Base-by-base conservation (phyloP, 371 early-diverging fungal species). In the Mucor irregularis region DNA sequence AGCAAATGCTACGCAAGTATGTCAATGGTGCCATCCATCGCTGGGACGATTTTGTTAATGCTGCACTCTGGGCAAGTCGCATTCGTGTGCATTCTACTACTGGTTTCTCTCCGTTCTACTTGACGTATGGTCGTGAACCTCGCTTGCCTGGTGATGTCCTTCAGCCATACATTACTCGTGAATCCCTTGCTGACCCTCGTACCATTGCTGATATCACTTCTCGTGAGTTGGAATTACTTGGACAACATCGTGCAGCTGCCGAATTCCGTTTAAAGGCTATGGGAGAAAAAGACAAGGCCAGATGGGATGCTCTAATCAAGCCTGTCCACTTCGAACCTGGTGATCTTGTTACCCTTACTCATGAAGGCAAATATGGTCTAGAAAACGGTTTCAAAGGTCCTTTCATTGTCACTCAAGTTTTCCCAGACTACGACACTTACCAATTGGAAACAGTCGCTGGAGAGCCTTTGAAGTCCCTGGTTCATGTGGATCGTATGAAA, bases 111-210 rank as follows among this genome's bases (percentile, higher is more conserved):
- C 66, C 66, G 0, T 61, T 61, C 40, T 54, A 44, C 17, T 30
- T 65, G 6, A 37, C 49, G 2, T 65, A 65, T 44, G 60, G 66
- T 21, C 11, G 40, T 19, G 61, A 66, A 25, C 66, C 64, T 13
- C 5, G n/a, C 0, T 3, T 64, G 11, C 64, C 64, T 16, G 59
- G 56, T 5, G 59, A 64, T 29, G 4, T 21, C 0, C 5, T 46
- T 10, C 11, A 16, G 2, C 62, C 62, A 5, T 51, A 24, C n/a
- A 34, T 54, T 9, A 44, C 7, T 8, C 9, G 17, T 25, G 2
- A 10, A 6, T 16, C 47, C 24, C 30, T 44, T 11, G 37, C 44
- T 44, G 43, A 53, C 30, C 43, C 51, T 33, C 13, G 44, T 17
- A 17, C 35, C 2, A 28, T 54, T 7, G 49, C 49, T 13, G 54